Evolutionary conservation across 129 eudicot species (phyloP), one percentile per base, ranked within the genome.

Genomic region (Flaveria robusta): DNA sequence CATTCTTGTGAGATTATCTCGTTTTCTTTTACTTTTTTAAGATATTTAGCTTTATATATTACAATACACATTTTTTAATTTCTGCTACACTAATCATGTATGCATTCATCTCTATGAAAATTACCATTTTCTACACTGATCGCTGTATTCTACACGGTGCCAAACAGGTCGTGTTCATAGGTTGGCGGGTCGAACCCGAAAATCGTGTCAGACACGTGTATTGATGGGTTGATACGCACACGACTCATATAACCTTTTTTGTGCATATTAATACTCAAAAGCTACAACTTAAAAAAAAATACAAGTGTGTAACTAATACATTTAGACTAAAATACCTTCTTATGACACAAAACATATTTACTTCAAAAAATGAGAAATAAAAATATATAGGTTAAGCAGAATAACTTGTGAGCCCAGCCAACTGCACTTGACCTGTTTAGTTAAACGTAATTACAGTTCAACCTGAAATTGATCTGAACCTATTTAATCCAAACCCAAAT

Each of bases 1-100:
- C 70, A 74, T 74, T 62, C 71, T 63, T 46, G 62, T 47, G 26
- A 74, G 58, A 56, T 73, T 74, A 45, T 12, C 18, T 42, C 20
- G 46, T 47, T 45, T 26, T 10, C 22, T 60, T 47, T 62, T 45
- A 9, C 22, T 60, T 43, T 62, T 74, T 45, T n/a, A 47, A 11
- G 37, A 29, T 41, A 3, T 39, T 75, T 50, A 43, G 43, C 31
- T 9, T 18, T 64, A 34, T 64, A 47, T n/a, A 76, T 15, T 50
- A 49, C 41, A 67, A 7, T 46, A 18, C 29, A 23, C 42, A 12
- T 46, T 42, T 47, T 68, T 42, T 8, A 43, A 68, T 51, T 51
- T 20, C 58, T 51, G 23, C 58, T 51, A 51, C 58, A 51, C 51
- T 1, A 1, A 51, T 51, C 58, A 16, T 51, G 58, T 16, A 51